A percentile compares a stretch with the other conserved stretches of the same genome.
These are phyloP conservation scores for Plantago elongata DNA, from an alignment of 257 asterid genomes.

Conservation along the genomic window DNA sequence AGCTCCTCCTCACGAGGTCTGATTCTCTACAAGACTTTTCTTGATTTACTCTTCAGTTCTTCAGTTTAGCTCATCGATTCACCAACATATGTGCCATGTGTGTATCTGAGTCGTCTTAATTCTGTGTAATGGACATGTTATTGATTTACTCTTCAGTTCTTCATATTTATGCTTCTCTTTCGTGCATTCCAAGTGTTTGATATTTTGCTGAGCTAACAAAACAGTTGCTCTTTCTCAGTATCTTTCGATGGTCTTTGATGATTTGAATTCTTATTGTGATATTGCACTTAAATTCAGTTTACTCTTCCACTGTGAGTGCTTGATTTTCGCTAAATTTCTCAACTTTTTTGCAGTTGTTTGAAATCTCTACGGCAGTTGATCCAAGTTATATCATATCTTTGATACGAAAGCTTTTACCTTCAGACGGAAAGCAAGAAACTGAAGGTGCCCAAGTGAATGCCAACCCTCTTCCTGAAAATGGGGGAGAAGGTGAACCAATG, in stretches of 20 bases:
- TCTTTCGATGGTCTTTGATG: no score
- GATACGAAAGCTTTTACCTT: slow-evolving; percentile 85
- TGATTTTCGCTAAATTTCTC: slow-evolving; percentile 3
- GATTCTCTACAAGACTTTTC: neutral
- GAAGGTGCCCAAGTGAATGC: slow-evolving; percentile 26
- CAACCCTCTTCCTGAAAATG: slow-evolving; percentile 32
- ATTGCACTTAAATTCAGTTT: neutral
- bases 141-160: neutral
- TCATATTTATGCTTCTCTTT: neutral
- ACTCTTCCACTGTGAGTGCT: neutral
- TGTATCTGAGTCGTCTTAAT: neutral
- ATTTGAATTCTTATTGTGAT: neutral
- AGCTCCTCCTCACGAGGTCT: slow-evolving; percentile 88
- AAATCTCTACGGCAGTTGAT: slow-evolving; percentile 77
- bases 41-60: neutral
- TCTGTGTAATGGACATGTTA: neutral
- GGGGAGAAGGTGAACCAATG: slow-evolving; percentile 41
- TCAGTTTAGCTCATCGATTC: neutral
- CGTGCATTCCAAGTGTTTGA: slow-evolving; percentile 27
- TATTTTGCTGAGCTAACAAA: slow-evolving; percentile 13
- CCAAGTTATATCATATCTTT: slow-evolving; percentile 81
- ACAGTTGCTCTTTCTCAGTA: neutral
- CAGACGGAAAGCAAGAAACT: slow-evolving; percentile 27
- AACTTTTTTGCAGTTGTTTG: slow-evolving; percentile 57
- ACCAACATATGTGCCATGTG: neutral